Conservation (phyloP, 257 asterid genomes). For the Penstemon barbatus region DNA sequence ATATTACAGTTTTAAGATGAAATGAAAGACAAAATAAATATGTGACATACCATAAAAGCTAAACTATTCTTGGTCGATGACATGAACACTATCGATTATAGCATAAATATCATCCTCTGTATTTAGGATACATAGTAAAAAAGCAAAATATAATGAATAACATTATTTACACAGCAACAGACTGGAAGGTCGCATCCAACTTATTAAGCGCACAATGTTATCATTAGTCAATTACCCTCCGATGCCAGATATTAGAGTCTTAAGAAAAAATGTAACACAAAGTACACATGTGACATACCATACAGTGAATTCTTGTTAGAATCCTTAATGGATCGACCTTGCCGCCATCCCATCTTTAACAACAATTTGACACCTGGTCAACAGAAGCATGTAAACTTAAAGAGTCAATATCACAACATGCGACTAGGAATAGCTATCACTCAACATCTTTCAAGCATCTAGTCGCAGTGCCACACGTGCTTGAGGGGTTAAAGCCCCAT, state of each 20-base stretch:
- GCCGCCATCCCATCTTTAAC: conserved; percentile 97
- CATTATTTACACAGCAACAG: too few species aligned
- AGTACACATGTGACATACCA: conserved; percentile 44
- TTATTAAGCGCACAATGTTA: neutral
- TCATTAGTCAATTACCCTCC: neutral
- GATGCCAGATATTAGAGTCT: neutral
- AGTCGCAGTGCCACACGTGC: neutral
- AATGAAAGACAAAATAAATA: neutral
- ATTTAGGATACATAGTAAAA: neutral
- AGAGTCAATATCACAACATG: conserved; percentile 26
- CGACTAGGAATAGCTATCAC: conserved; percentile 14
- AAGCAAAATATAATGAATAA: neutral
- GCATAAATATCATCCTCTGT: conserved; percentile 8
- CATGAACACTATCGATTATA: conserved; percentile 1
- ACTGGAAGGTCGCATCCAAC: too few species aligned
- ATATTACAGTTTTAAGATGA: neutral
- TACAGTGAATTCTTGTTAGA: conserved; percentile 51
- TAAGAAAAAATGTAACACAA: conserved; percentile 7
- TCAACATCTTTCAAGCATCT: conserved; percentile 14
- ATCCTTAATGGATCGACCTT: conserved; percentile 79
- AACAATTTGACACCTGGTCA: conserved; percentile 78
- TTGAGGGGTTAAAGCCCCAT: neutral
- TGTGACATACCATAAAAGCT: neutral
- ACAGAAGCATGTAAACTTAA: conserved; percentile 23
- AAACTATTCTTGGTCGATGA: neutral